A percentile compares a stretch with the other conserved stretches of the same genome.
Evolutionary conservation across 2,329 filamentous ascomycete genomes (phyloP).

Genomic region (Cryphonectria radicalis): DNA sequence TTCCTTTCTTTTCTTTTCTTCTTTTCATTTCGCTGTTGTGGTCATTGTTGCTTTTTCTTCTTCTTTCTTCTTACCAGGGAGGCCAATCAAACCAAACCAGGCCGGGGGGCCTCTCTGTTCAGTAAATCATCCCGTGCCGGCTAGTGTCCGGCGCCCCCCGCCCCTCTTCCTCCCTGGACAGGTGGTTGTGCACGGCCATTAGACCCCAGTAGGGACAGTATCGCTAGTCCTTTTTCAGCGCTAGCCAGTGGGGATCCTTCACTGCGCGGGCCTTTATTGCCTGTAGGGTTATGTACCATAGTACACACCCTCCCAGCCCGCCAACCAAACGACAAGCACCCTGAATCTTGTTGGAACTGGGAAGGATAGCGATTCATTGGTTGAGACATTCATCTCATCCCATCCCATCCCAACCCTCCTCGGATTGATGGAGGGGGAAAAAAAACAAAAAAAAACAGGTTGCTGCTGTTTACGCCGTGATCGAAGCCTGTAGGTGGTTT

Average conservation of each 20-base stretch:
- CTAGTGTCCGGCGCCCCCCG: background rate
- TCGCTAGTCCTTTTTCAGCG: background rate
- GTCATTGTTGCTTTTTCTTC: background rate
- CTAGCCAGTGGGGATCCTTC: background rate
- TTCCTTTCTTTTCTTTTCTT: background rate
- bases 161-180: background rate
- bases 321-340: background rate
- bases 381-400: background rate
- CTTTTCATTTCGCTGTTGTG: background rate
- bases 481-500: background rate
- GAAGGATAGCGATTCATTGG: background rate
- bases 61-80: background rate
- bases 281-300: too few relatives aligned
- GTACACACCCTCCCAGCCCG: too few relatives aligned
- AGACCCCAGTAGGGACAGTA: background rate
- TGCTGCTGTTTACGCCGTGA: background rate
- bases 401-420: background rate
- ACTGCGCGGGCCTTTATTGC: background rate
- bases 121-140: background rate
- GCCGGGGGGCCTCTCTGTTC: background rate
- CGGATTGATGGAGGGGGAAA: background rate
- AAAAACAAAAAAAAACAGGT: background rate
- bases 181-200: background rate
- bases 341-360: too few relatives aligned
- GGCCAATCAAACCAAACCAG: background rate